Evolutionary conservation across 2,329 filamentous ascomycete genomes (phyloP).

Genomic region (Didymella pomorum): DNA sequence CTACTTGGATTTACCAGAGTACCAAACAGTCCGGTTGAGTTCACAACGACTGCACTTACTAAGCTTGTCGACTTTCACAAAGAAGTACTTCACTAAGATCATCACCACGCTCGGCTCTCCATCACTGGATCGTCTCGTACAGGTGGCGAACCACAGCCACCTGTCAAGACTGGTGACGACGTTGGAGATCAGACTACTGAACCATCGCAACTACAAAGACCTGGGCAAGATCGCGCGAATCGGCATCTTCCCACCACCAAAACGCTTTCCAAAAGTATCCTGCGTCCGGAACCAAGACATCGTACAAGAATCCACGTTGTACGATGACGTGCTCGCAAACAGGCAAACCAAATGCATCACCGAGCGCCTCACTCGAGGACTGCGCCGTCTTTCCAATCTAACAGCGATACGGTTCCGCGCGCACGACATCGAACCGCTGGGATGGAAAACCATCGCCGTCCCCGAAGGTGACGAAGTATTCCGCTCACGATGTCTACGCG

Average conservation of each 20-base stretch:
- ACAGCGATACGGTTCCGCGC: constrained; percentile 31
- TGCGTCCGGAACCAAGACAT: constrained; percentile 29
- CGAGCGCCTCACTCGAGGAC: constrained; percentile 29
- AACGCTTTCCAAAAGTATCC: constrained; percentile 35
- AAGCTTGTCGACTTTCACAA: constrained; percentile 33
- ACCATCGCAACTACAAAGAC: constrained; percentile 32
- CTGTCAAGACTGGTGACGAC: constrained; percentile 29
- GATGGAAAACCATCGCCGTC: constrained; percentile 16
- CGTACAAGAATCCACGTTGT: constrained; percentile 31
- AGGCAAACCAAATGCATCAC: constrained; percentile 27
- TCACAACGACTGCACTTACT: constrained; percentile 35
- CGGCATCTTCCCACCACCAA: constrained; percentile 39
- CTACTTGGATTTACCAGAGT: constrained; percentile 26
- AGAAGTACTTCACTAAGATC: constrained; percentile 32
- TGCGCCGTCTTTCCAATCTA: constrained; percentile 30
- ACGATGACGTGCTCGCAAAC: constrained; percentile 30
- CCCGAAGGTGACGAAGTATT: constrained; percentile 28
- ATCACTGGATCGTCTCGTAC: constrained; percentile 34
- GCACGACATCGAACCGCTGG: constrained; percentile 20
- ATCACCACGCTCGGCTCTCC: constrained; percentile 35
- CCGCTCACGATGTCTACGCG: constrained; percentile 33
- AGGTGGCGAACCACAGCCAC: constrained; percentile 27
- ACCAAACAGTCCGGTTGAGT: constrained; percentile 34
- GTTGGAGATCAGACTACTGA: constrained; percentile 38
- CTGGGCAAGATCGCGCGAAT: constrained; percentile 33